These are phyloP conservation scores for Peribolospora baueri DNA, from an alignment of 768 basidiomycete species.

Conservation along the genomic window DNA sequence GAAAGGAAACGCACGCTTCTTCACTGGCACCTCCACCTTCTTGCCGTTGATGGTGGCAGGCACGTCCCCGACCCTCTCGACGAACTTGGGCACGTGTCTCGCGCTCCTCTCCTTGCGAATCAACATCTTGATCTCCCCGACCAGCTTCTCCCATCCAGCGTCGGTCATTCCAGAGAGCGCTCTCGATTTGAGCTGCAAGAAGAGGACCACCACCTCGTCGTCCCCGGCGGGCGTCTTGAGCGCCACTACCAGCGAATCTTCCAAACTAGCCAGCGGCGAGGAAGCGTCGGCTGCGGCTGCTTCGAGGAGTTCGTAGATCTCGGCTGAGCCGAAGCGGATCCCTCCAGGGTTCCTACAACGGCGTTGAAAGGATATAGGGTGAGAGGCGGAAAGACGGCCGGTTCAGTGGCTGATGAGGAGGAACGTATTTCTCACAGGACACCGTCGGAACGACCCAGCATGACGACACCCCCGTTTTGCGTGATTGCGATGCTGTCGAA, in stretches of 20 bases:
- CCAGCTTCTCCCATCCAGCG: too few species aligned
- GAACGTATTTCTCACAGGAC: conserved; percentile 32
- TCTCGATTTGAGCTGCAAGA: conserved; percentile 27
- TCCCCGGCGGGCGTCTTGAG: conserved; percentile 37
- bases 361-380: too few species aligned
- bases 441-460: conserved; percentile 61
- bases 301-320: conserved; percentile 28
- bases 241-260: conserved; percentile 35
- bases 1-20: conserved; percentile 28
- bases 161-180: too few species aligned
- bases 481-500: too few species aligned
- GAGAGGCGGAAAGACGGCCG: too few species aligned
- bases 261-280: conserved; percentile 22
- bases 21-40: conserved; percentile 50
- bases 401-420: too few species aligned
- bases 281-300: conserved; percentile 33
- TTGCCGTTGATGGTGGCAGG: conserved; percentile 62
- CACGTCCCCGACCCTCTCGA: neutral
- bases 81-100: conserved; percentile 37
- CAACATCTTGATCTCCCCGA: too few species aligned
- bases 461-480: conserved; percentile 35
- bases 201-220: conserved; percentile 52
- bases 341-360: conserved; percentile 24
- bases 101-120: conserved; percentile 29
- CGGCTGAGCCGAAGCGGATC: conserved; percentile 53